Base-by-base conservation (phyloP, 1,284 basidiomycete species). In the Boletus semigastroideus region DNA sequence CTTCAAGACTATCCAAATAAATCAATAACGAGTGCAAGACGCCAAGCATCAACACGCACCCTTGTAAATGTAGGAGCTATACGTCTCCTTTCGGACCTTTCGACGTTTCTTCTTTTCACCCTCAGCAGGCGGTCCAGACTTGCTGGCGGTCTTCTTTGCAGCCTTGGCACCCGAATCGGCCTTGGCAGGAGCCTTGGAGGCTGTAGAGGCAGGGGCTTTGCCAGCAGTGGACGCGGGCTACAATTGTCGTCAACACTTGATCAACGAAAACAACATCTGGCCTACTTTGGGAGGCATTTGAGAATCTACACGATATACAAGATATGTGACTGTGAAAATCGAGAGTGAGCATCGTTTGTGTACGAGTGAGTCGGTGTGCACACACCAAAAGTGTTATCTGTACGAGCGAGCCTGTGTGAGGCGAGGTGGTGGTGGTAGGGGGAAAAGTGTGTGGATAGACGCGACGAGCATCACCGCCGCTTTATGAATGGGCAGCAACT, bases 11-110 rank as follows among this genome's bases (percentile, higher is more conserved):
- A 55, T n/a, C 2, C 33, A 12, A 14, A 28, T 11, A 1, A 9
- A n/a, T 61, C 4, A 55, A 13, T 5, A 9, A 17, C 27, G 16
- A 19, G 20, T 73, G 5, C 25, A 25, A 25, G 52, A 77, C 74
- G 59, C 67, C 73, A 10, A 27, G 3, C 7, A 25, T 17, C 2
- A 1, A 0, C 4, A 53, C 60, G 34, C 3, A 88, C 89, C 88
- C 73, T 94, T 94, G 83, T 94, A 94, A 72, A 95, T 94, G 78
- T 95, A 95, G 5, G 92, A 93, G 49, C 89, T 90, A 79, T 94
- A 94, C 16, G 92, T 93, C 78, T 94, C 92, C 83, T 90, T 92
- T 72, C 89, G 79, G 56, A 85, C 73, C 79, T 93, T 94, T 78
- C 88, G 89, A 74, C 89, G 80, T 78, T 88, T 87, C 86, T 93